Conservation (phyloP, 257 asterid species). For the Cruciata laevipes region DNA sequence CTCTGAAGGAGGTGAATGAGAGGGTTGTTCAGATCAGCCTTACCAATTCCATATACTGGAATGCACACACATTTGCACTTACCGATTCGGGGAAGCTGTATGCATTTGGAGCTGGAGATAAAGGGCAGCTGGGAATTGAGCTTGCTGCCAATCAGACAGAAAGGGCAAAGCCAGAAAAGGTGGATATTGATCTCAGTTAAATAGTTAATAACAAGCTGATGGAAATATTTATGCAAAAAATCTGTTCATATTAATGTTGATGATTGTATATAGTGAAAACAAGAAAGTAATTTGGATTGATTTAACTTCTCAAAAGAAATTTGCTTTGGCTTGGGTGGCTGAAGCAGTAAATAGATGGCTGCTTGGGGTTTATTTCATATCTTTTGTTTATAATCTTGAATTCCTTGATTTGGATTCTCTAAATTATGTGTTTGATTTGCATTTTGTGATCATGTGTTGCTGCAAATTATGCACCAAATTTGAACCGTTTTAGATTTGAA, state of each 20-base stretch:
- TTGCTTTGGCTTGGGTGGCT: conserved; percentile 17
- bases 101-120: conserved; percentile 95
- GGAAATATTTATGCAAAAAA: not conserved
- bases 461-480: no score
- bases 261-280: conserved; percentile 29
- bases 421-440: no score
- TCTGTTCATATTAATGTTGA: conserved; percentile 22
- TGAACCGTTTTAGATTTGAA: no score
- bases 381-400: not conserved
- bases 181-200: conserved; percentile 67
- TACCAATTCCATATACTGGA: conserved; percentile 91
- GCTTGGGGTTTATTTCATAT: conserved; percentile 16
- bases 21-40: conserved; percentile 92
- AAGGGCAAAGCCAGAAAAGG: conserved; percentile 74
- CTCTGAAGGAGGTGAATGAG: conserved; percentile 69
- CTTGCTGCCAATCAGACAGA: conserved; percentile 59
- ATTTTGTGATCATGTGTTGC: no score
- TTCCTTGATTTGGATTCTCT: conserved; percentile 12
- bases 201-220: not conserved
- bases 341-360: conserved; percentile 24
- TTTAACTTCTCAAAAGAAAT: conserved; percentile 20
- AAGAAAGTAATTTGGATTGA: conserved; percentile 23
- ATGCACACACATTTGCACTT: conserved; percentile 92
- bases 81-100: conserved; percentile 83
- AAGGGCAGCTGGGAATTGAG: conserved; percentile 91